Evolutionary conservation across 106 monocot species (phyloP), one percentile per base, ranked within the genome.

Genomic region (Dioscorea zingiberensis): DNA sequence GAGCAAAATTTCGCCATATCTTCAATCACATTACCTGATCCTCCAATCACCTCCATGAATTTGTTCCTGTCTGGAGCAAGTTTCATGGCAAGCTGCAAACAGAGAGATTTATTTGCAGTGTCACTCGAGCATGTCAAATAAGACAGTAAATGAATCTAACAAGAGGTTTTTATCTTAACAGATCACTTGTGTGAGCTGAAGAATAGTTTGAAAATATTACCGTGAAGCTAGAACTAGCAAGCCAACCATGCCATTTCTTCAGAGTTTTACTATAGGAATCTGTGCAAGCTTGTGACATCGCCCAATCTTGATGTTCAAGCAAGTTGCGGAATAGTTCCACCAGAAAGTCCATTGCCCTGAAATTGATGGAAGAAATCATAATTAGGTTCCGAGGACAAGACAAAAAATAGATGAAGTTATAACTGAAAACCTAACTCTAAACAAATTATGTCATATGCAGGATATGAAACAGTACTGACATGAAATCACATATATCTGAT

Each of bases 1-100:
- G 75, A 59, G 74, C 92, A 98, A 65, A 98, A 98, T 65, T 73
- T 89, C 61, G 70, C 80, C 10, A 92, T 98, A 62, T 98, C 97
- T 2, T 76, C 79, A 47, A 86, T 84, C 57, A 98, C 53, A 63
- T 98, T 86, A 22, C 97, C 97, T 32, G 85, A 71, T 58, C 92
- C 84, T 44, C 81, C 70, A 48, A 98, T 92, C 45, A 98, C 84
- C 1, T 92, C 92, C 86, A 92, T 98, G 71, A 98, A 98, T 55
- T 98, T 98, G 76, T 98, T 84, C 83, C 97, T 86, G 54, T 92
- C 88, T 45, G 97, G 97, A 57, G 97, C 92, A 24, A 98, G 83
- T 72, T 92, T 98, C 87, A 92, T 84, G 21, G 92, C 97, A 26
- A 98, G 56, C 97, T 98, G 38, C 38, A 38, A 30, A 30, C 30